Evolutionary conservation across 2,329 filamentous ascomycete genomes (phyloP), one percentile per base, ranked within the genome.

Genomic region (Cladophialophora exuberans): DNA sequence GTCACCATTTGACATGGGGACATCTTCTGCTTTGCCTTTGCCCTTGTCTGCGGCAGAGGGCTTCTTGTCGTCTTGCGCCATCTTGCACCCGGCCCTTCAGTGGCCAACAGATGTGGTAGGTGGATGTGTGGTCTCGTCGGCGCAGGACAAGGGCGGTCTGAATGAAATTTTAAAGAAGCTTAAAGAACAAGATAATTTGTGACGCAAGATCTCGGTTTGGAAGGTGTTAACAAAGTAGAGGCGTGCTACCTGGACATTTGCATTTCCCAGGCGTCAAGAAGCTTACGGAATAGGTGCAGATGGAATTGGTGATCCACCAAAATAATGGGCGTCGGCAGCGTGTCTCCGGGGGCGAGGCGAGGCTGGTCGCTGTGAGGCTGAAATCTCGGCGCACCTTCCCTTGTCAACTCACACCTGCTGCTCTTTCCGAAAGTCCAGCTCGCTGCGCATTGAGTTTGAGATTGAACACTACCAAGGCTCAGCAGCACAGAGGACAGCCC

Each of bases 11-110:
- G 79, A 70, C 67, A 88, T 84, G 69, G 85, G 84, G 58, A 83
- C 79, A 66, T 83, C 83, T 60, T 86, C 81, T 61, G 87, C 90
- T 81, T 97, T 99, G 72, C 85, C 93, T 82, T 99, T 99, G 76
- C 91, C 92, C 83, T 97, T 97, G 76, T 96, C 90, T 73, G 85
- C 83, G 72, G 87, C 79, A 76, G 88, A 89, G 73, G 88, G 82
- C 81, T 87, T 83, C 77, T 96, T 89, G 79, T 87, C 90, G 76
- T 95, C 90, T 81, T 96, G 89, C 78, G 92, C 92, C 94, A 97
- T 96, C 76, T 75, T 59, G 47, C 20, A 42, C 36, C 17, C 9
- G 48, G 38, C 46, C 55, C 55, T 36, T 51, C 17, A 36, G 31
- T 56, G 58, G 58, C 58, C 52, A 52, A 43, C 11, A 52, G 51